A percentile compares a stretch with the other conserved stretches of the same genome.
Evolutionary conservation across 2,329 filamentous ascomycete species (phyloP).

Genomic region (Lachnellula arida): DNA sequence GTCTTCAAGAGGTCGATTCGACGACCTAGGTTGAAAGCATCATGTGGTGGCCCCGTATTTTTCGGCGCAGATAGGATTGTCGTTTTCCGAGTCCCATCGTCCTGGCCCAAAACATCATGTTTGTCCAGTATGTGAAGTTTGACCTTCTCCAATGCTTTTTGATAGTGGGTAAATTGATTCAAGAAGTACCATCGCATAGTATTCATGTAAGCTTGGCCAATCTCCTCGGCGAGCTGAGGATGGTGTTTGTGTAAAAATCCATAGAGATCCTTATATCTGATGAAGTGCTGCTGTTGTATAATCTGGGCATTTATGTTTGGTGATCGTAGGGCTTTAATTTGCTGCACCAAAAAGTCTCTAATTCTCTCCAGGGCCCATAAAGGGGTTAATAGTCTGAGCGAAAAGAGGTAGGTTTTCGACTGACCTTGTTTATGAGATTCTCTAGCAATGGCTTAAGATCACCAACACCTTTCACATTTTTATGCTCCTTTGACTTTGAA

Average conservation of each 20-base stretch:
- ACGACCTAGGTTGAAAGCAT: constrained; percentile 84
- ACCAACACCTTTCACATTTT: constrained; percentile 67
- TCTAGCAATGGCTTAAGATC: constrained; percentile 83
- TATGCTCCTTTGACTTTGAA: constrained; percentile 55
- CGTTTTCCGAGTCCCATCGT: constrained; percentile 64
- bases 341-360: constrained; percentile 86
- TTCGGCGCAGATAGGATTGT: constrained; percentile 50
- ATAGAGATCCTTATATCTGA: constrained; percentile 84
- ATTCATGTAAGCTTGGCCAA: constrained; percentile 89
- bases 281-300: constrained; percentile 87
- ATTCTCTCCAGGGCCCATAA: constrained; percentile 81
- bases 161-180: constrained; percentile 86
- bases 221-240: constrained; percentile 78
- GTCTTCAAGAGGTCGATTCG: constrained; percentile 77
- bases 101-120: constrained; percentile 76
- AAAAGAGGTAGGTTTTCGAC: constrained; percentile 1
- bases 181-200: constrained; percentile 99
- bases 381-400: constrained; percentile 12
- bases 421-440: constrained; percentile 75
- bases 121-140: constrained; percentile 80
- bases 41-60: constrained; percentile 59
- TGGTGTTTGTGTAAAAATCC: constrained; percentile 81
- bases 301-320: constrained; percentile 97
- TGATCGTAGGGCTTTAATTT: constrained; percentile 89
- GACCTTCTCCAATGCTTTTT: constrained; percentile 76